Base-by-base conservation (phyloP, 192 early-diverging fungal genomes). In the Piromyces finnis region DNA sequence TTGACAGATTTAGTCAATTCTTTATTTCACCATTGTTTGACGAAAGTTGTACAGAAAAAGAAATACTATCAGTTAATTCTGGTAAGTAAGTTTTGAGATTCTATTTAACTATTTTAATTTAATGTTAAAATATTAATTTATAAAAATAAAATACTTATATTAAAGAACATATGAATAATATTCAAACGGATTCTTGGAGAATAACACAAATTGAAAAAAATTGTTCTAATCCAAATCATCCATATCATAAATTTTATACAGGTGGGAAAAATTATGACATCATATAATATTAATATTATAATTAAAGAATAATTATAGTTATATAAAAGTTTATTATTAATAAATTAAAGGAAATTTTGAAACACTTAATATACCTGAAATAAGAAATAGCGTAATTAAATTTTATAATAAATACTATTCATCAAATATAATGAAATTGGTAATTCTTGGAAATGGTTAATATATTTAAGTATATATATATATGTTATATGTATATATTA, bases 401-500 rank as follows among this genome's bases (percentile, higher is more conserved):
- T 97, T 97, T 80, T 93, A 99, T 81, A 87, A 88, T 22, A 88
- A 88, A 78, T 95, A 95, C 84, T 99, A 99, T 83, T 95, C 94
- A 35, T 92, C 95, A 17, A 97, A 98, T 82, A 93, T 99, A 30
- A 98, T 97, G 96, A 94, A 93, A 86, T 87, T 97, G 17, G 93
- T 93, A 35, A 86, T 99, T 26, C 82, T 97, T 14, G 97, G 96
- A 30, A 88, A 90, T 83, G 91, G 90, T 91, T 84, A 77, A 77
- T 26, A 14, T 14, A 1, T n/a, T n/a, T n/a, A n/a, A n/a, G n/a
- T n/a, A n/a, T n/a, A n/a, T n/a, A n/a, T n/a, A n/a, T n/a, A n/a
- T n/a, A n/a, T n/a, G n/a, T n/a, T n/a, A 14, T 78, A 30, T 30
- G 15, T 29, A 78, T 29, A 12, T 12, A 78, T 30, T 79, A 30